phyloP scores from a whole-genome alignment of 352 stramenopile species.

The Phytophthora constricta region DNA sequence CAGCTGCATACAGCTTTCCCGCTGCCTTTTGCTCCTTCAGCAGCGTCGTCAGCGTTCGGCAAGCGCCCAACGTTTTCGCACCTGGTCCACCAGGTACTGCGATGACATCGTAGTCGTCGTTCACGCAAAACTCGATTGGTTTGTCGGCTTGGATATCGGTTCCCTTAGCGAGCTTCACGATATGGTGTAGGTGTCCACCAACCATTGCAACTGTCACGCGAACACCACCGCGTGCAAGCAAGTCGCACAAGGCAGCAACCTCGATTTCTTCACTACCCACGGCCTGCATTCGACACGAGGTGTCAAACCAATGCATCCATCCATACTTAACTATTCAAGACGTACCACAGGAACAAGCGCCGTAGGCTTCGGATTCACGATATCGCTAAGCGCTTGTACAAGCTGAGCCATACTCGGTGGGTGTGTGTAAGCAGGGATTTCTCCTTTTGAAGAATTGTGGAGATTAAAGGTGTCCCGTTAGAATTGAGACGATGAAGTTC shows the following conservation, averaged over 20 bases:
- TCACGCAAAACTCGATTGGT: conserved; percentile 61
- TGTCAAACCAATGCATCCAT: not conserved
- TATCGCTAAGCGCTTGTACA: conserved; percentile 57
- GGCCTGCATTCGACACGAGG: conserved; percentile 33
- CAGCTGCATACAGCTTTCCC: conserved; percentile 56
- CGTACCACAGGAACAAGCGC: conserved; percentile 67
- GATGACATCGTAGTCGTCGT: conserved; percentile 70
- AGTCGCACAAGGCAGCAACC: conserved; percentile 50
- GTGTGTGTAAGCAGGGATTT: too few relatives aligned
- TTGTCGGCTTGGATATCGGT: conserved; percentile 70
- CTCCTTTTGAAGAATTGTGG: too few relatives aligned
- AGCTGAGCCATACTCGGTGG: conserved; percentile 60
- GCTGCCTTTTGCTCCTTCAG: conserved; percentile 60
- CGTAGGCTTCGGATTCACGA: conserved; percentile 68
- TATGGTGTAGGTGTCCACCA: conserved; percentile 49
- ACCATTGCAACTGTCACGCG: conserved; percentile 70
- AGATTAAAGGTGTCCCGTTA: too few relatives aligned
- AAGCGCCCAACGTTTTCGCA: conserved; percentile 55
- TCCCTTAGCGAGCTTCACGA: conserved; percentile 64
- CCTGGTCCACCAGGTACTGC: conserved; percentile 66
- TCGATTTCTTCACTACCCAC: conserved; percentile 75
- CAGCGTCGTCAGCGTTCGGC: conserved; percentile 45
- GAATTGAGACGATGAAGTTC: too few relatives aligned
- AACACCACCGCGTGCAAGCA: conserved; percentile 66
- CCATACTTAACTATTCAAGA: not conserved